Evolutionary conservation across 225 moss, liverwort and hornwort genomes (phyloP), one percentile per base, ranked within the genome.

Genomic region (Antitrichia curtipendula): DNA sequence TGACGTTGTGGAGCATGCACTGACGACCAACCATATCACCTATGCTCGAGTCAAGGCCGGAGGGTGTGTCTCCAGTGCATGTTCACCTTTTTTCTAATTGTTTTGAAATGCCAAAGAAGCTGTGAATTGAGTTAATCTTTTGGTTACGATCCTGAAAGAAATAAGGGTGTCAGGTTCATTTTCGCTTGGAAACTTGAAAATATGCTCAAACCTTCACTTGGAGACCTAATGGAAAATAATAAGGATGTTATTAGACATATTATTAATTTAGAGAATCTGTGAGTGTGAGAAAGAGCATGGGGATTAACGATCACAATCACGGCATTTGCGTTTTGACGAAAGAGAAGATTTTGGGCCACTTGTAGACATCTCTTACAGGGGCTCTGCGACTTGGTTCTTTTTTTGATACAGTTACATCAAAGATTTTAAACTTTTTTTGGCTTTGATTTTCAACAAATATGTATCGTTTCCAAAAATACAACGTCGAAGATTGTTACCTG

Each of bases 1-100:
- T 79, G 96, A 98, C 86, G 96, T 98, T 86, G 91, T 98, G 91
- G 93, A 97, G 92, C 98, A 98, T 91, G 98, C 97, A 71, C 90
- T 98, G 58, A 80, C 56, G 58, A 94, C 95, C 85, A 98, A 98
- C 92, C 92, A 83, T n/a, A 94, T 98, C 71, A 93, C 94, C 50
- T 98, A 94, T 89, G 96, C 95, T 80, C 94, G 95, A 69, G 96
- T 95, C 38, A 97, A 95, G 88, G 94, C 92, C 47, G 77, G 93
- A 89, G 90, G 95, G 97, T 98, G 86, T 87, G 93, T 87, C 84
- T 75, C 65, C 77, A 86, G 76, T 77, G 64, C 81, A 77, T 77
- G 24, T 81, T 86, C 45, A 53, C 65, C 82, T 88, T 82, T 47
- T 86, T 22, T 86, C 29, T 52, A 24, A 43, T 71, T 81, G 22